These are phyloP conservation scores for Flaveria trinervia DNA, from an alignment of 129 eudicot species.

Conservation along the genomic window DNA sequence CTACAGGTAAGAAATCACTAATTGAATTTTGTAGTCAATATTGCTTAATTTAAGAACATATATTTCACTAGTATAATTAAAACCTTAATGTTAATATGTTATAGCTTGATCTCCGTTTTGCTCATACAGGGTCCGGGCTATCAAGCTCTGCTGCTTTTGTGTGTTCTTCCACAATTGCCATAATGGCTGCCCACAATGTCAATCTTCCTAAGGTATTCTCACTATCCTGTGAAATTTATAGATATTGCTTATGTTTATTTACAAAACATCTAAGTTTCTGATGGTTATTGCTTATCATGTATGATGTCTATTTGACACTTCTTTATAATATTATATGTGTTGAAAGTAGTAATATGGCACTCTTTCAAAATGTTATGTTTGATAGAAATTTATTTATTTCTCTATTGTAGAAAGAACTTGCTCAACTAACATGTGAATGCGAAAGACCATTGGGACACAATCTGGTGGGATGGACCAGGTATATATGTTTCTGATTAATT, in stretches of 20 bases:
- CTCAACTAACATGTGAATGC: constrained; percentile 89
- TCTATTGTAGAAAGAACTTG: constrained; percentile 67
- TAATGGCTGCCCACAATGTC: constrained; percentile 82
- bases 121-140: constrained; percentile 76
- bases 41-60: not conserved
- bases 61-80: not conserved
- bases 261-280: not conserved
- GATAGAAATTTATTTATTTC: not conserved
- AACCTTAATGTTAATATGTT: not conserved
- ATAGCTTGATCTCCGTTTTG: constrained; percentile 15
- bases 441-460: constrained; percentile 97
- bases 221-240: not conserved
- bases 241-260: not conserved
- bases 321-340: not conserved
- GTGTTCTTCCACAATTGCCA: constrained; percentile 91
- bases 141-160: constrained; percentile 99
- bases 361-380: constrained; percentile 11
- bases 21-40: not conserved
- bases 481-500: not conserved
- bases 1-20: constrained; percentile 61
- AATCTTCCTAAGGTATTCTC: constrained; percentile 68
- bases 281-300: not conserved
- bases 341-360: too few species aligned
- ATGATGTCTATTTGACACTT: not conserved
- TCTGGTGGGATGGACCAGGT: constrained; percentile 99